phyloP scores from a whole-genome alignment of 176 grass and related monocot species.

The Saccharum spontaneum region DNA sequence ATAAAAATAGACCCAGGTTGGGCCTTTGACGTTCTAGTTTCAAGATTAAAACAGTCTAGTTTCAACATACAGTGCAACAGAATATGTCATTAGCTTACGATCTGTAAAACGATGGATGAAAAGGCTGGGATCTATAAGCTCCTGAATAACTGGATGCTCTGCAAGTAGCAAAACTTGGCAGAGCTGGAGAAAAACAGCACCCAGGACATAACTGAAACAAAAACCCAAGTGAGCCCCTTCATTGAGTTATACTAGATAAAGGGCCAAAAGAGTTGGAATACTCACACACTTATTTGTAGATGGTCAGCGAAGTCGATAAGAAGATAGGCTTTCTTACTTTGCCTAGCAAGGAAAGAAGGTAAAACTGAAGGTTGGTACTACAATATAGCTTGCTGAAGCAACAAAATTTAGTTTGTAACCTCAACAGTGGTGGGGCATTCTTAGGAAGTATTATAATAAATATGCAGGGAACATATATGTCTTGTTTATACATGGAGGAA shows the following conservation, averaged over 20 bases:
- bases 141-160: slow-evolving; percentile 76
- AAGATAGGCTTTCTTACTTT: slow-evolving; percentile 74
- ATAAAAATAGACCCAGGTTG: background rate
- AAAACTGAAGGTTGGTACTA: background rate
- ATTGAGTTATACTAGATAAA: slow-evolving; percentile 9
- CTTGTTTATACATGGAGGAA: background rate
- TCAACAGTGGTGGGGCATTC: background rate
- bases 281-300: slow-evolving; percentile 85
- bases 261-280: slow-evolving; percentile 4
- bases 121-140: slow-evolving; percentile 86
- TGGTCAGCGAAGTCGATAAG: slow-evolving; percentile 86
- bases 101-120: slow-evolving; percentile 90
- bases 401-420: background rate
- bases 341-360: slow-evolving; percentile 49
- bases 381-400: background rate
- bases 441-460: background rate
- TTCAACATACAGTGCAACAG: background rate
- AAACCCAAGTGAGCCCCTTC: slow-evolving; percentile 25
- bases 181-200: slow-evolving; percentile 89
- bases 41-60: background rate
- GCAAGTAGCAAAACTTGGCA: slow-evolving; percentile 64
- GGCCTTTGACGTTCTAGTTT: background rate
- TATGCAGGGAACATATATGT: background rate
- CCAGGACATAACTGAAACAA: slow-evolving; percentile 84
- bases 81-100: slow-evolving; percentile 50